Base-by-base conservation (phyloP, 2,329 filamentous ascomycete species). In the Pseudogymnoascus sp. region DNA sequence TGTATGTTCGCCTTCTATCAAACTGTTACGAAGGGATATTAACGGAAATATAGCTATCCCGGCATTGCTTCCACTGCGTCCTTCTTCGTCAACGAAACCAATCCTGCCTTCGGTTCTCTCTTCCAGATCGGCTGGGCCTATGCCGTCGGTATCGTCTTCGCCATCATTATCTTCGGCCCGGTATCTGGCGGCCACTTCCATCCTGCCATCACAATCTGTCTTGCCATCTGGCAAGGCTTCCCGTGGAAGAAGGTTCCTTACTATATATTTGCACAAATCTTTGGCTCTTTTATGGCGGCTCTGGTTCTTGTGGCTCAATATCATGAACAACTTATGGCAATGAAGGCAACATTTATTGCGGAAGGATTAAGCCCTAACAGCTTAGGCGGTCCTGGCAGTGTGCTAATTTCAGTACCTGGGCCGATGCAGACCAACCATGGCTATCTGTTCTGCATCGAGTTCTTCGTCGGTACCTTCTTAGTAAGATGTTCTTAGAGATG, bases 401-500 rank as follows among this genome's bases (percentile, higher is more conserved):
- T 86, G 45, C 76, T 86, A 8, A 84, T 79, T 72, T 76, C 80
- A 2, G 84, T 84, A 69, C 83, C 82, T 0, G 77, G 74, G 23
- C 69, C 77, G 0, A 77, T 74, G 14, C 80, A 85, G 69, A 80
- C 77, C 5, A 83, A 81, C 67, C 75, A 82, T 41, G 83, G 83
- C 13, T 85, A 81, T 69, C 71, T 86, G 0, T 83, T 86, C 73
- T 71, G 85, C 62, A 81, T 81, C 65, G 84, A 86, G 69, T 86
- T 83, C 71, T 84, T 86, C 68, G 82, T 83, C 28, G 80, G 83
- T 69, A 76, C 73, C 63, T 85, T 85, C 73, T 81, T 86, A 63
- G 77, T 76, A 67, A 67, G 73, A n/a, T 37, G 6, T 37, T 37
- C 36, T 14, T 37, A n/a, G 36, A 37, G 45, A 37, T 4, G 11